Evolutionary conservation across 148 eudicot genomes (phyloP), one percentile per base, ranked within the genome.

Genomic region (Chenopodium album): DNA sequence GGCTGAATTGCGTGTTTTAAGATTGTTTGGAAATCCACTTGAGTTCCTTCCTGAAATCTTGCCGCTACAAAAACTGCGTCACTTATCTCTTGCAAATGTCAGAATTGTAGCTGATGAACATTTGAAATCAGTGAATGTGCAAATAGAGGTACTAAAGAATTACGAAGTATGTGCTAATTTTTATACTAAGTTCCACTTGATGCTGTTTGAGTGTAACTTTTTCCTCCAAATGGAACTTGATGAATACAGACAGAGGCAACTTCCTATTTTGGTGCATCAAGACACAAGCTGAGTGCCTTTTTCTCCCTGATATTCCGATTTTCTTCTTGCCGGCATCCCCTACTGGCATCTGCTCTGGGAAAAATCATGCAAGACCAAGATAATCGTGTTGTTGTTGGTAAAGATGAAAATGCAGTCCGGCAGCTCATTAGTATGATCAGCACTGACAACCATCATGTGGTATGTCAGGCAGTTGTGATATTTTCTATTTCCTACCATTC

Each of bases 391-490:
- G 89, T 94, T 82, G 93, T 97, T 68, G 94, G 98, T 65, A 97
- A 97, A 90, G 99, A 97, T 87, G 99, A 94, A 87, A 97, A 94
- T 89, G 99, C 99, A 46, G 90, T 94, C 75, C 87, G 98, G 82
- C 99, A 97, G 92, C 99, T 97, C 50, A 94, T 97, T 74, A 97
- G 99, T 80, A 97, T 97, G 99, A 94, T 97, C 83, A 94, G 96
- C 88, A 97, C 97, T 71, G 98, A 94, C 52, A 88, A 92, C 78
- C 91, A 92, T 29, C 97, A 97, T 86, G 99, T 97, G 99, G 99
- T 97, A 90, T 78, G 91, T 66, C 67, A 34, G 44, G 72, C 59
- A 11, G 44, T 82, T 66, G 41, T 70, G 60, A 26, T 14, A 14
- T 76, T 67, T 56, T 59, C 44, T 75, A 54, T 80, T 60, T 47